phyloP scores from a whole-genome alignment of 306 rosid genomes.

The Glycyrrhiza uralensis region DNA sequence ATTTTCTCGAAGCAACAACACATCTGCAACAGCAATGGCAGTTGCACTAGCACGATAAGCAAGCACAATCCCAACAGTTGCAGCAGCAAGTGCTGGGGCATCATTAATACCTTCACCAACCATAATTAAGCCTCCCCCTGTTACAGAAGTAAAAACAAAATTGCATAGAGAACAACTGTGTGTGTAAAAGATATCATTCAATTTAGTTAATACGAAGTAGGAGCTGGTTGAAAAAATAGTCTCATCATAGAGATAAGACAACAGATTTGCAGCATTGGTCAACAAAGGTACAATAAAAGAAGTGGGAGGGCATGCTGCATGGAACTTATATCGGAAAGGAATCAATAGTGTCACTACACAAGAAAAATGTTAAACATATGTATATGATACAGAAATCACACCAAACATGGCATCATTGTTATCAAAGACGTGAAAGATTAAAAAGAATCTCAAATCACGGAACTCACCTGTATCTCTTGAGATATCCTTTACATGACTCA shows the following conservation, averaged over 20 bases:
- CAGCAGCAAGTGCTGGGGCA: conserved; percentile 99
- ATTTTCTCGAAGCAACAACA: conserved; percentile 74
- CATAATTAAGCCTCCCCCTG: conserved; percentile 96
- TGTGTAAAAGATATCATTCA: conserved; percentile 1
- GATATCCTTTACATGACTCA: conserved; percentile 76
- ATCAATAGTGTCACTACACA: background rate
- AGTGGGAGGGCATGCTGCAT: too few relatives aligned
- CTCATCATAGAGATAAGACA: background rate
- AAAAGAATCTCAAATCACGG: background rate
- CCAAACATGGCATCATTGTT: background rate
- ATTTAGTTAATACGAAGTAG: conserved; percentile 6
- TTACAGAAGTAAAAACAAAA: conserved; percentile 15
- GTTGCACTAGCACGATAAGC: conserved; percentile 98
- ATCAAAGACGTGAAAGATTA: background rate
- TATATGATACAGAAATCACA: conserved; percentile 4
- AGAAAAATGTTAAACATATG: background rate
- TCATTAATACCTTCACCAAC: conserved; percentile 98
- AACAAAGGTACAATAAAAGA: background rate
- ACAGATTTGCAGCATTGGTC: background rate
- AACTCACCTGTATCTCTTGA: conserved; percentile 85
- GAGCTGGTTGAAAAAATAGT: background rate
- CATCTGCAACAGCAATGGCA: conserved; percentile 93
- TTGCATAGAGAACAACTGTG: background rate
- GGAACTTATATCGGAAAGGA: background rate
- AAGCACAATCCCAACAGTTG: conserved; percentile 94